Percentiles rank a stretch among this genome's conserved stretches.
Evolutionary conservation across 73 alveolate species (phyloP).

Genomic region (Paramecium pentaurelia): DNA sequence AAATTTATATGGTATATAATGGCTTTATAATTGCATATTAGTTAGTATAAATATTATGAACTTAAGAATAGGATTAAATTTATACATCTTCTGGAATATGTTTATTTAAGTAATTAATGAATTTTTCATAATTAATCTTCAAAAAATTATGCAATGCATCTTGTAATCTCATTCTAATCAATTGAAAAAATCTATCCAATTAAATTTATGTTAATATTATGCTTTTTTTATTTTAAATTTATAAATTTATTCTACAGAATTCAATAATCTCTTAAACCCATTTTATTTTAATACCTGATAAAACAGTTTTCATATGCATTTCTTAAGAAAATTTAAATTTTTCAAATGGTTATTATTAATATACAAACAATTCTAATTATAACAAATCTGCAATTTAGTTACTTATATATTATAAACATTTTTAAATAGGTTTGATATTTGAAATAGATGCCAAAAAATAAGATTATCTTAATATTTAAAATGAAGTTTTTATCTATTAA

Average conservation of each 20-base stretch:
- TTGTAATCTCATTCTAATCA: neutral
- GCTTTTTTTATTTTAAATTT: neutral
- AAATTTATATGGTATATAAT: neutral
- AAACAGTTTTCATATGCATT: neutral
- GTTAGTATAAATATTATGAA: neutral
- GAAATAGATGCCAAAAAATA: neutral
- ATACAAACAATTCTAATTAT: neutral
- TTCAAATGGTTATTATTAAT: neutral
- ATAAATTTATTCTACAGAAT: neutral
- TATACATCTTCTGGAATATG: neutral
- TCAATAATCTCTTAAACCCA: neutral
- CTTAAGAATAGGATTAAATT: constrained; percentile 2
- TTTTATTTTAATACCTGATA: neutral
- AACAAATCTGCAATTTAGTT: neutral
- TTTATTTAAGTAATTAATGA: neutral
- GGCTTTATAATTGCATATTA: neutral
- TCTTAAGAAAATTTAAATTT: neutral
- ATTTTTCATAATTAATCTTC: neutral
- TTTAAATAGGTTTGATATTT: neutral
- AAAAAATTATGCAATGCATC: neutral
- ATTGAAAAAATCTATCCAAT: neutral
- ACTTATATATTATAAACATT: neutral
- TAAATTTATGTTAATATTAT: neutral
- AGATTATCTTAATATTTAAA: neutral
- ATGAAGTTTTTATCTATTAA: neutral